These are phyloP conservation scores for Hyparrhenia diplandra DNA, from an alignment of 176 grass and related monocot genomes.

Conservation along the genomic window DNA sequence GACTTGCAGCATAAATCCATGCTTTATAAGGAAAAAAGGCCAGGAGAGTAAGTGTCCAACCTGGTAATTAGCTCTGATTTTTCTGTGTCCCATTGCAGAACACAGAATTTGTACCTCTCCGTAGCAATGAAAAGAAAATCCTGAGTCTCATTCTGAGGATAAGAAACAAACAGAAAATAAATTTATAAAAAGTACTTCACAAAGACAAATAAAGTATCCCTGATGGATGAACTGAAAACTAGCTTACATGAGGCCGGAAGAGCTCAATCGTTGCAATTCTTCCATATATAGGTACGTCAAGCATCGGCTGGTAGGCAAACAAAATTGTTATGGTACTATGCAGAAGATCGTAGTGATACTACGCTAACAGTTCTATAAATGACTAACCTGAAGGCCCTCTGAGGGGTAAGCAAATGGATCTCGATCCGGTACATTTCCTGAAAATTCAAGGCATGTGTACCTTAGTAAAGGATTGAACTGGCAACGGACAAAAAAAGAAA, in stretches of 20 bases:
- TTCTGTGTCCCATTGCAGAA: constrained; percentile 93
- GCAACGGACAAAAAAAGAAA: neutral
- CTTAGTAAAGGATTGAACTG: neutral
- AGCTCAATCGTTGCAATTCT: constrained; percentile 90
- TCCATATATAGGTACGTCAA: constrained; percentile 98
- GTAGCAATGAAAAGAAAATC: constrained; percentile 96
- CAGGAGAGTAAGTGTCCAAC: constrained; percentile 29
- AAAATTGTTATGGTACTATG: neutral
- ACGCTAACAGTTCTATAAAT: neutral
- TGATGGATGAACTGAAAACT: constrained; percentile 2
- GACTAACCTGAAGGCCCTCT: constrained; percentile 84
- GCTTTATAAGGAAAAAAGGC: neutral
- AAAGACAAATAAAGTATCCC: neutral
- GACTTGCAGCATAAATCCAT: neutral
- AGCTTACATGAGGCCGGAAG: constrained; percentile 76
- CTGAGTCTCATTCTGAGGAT: constrained; percentile 74
- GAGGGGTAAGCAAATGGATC: constrained; percentile 94
- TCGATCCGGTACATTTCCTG: constrained; percentile 97
- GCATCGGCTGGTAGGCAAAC: constrained; percentile 67
- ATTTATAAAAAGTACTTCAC: neutral
- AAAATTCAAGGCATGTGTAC: neutral
- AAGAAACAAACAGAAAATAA: neutral
- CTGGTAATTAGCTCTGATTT: constrained; percentile 90
- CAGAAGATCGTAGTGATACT: neutral
- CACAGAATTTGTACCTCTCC: constrained; percentile 92